Percentiles rank a stretch among this genome's conserved stretches.
Conservation (phyloP, 257 asterid genomes). For the Sherardia arvensis region DNA sequence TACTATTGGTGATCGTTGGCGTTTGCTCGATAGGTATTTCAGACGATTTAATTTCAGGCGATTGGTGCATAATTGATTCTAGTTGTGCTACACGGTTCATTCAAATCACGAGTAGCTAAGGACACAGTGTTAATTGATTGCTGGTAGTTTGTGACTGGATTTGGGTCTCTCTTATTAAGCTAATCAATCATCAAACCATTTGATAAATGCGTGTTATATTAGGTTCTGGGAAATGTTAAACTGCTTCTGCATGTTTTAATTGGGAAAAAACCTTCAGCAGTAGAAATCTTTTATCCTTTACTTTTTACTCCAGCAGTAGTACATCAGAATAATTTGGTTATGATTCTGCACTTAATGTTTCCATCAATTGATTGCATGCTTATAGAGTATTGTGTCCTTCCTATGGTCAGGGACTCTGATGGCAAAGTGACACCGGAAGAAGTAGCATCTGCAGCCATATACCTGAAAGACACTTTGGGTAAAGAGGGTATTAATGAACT, state of each 20-base stretch:
- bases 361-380: background rate
- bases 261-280: background rate
- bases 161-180: background rate
- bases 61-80: background rate
- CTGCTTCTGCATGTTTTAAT: background rate
- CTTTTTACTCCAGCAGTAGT: background rate
- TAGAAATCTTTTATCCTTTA: background rate
- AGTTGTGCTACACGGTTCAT: background rate
- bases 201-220: background rate
- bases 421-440: slow-evolving; percentile 98
- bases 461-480: slow-evolving; percentile 88
- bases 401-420: slow-evolving; percentile 61
- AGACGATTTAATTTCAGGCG: background rate
- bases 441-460: slow-evolving; percentile 89
- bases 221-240: background rate
- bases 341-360: background rate
- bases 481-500: slow-evolving; percentile 92
- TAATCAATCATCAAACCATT: background rate
- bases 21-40: slow-evolving; percentile 83
- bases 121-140: background rate
- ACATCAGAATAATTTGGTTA: background rate
- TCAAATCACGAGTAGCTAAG: too few relatives aligned
- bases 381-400: background rate
- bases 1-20: slow-evolving; percentile 85
- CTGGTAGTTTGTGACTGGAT: background rate